A percentile compares a stretch with the other conserved stretches of the same genome.
Evolutionary conservation across 2,329 filamentous ascomycete species (phyloP).

Genomic region (Polytolypa hystricis): DNA sequence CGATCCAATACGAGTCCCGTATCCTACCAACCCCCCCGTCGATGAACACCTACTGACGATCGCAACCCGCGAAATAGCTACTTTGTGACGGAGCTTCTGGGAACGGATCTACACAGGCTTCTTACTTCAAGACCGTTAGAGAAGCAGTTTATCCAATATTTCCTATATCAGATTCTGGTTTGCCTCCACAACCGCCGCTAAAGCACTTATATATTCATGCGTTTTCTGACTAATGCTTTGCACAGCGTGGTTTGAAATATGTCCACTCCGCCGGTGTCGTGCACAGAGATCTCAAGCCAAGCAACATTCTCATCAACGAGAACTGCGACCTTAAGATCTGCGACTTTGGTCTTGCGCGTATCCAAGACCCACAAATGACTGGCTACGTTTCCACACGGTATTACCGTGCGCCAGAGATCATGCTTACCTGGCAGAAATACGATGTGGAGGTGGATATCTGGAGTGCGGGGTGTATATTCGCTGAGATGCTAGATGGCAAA

Average conservation of each 20-base stretch:
- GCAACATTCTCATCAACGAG: constrained; percentile 98
- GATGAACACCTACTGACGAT: constrained; percentile 1
- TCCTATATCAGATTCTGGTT: constrained; percentile 97
- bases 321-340: constrained; percentile 99
- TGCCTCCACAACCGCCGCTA: constrained; percentile 23
- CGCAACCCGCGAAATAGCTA: constrained; percentile 49
- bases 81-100: constrained; percentile 94
- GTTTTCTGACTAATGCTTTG: constrained; percentile 7
- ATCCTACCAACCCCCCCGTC: background rate
- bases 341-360: constrained; percentile 93
- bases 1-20: background rate
- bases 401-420: constrained; percentile 97
- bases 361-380: constrained; percentile 99
- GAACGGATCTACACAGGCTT: constrained; percentile 89
- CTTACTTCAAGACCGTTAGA: constrained; percentile 91
- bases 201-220: background rate
- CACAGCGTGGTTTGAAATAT: constrained; percentile 90
- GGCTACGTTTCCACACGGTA: constrained; percentile 98
- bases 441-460: constrained; percentile 98
- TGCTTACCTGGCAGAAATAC: constrained; percentile 99
- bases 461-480: constrained; percentile 98
- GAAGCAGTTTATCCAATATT: constrained; percentile 99
- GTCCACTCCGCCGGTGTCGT: constrained; percentile 97
- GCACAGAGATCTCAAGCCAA: constrained; percentile 93
- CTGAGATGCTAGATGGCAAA: constrained; percentile 98